These are phyloP conservation scores for Myxozyma geophila DNA, from an alignment of 805 yeast genomes.

Conservation along the genomic window DNA sequence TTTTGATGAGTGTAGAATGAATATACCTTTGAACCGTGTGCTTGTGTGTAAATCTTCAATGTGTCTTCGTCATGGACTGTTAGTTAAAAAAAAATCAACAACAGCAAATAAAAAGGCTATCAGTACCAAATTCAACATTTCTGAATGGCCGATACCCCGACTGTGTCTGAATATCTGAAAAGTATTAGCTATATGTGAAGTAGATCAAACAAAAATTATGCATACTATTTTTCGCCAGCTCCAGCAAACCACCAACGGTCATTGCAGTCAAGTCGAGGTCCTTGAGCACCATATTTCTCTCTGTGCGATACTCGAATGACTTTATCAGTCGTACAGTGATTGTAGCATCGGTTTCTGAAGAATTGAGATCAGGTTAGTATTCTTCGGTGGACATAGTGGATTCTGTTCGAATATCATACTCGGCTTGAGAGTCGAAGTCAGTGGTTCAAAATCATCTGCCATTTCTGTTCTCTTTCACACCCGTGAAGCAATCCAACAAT, in stretches of 20 bases:
- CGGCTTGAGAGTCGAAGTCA: constrained; percentile 79
- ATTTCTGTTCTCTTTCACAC: not conserved
- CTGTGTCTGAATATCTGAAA: constrained; percentile 52
- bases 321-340: constrained; percentile 86
- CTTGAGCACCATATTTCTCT: constrained; percentile 70
- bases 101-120: not conserved
- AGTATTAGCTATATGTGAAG: not conserved
- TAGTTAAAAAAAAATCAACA: not conserved
- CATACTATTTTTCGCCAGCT: constrained; percentile 50
- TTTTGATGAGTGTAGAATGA: not conserved
- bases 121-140: constrained; percentile 52
- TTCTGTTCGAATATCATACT: constrained; percentile 43
- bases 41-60: constrained; percentile 86
- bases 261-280: constrained; percentile 71
- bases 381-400: not conserved
- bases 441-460: constrained; percentile 56
- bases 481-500: not conserved
- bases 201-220: not conserved
- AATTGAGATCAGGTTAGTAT: not conserved
- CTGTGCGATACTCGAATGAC: constrained; percentile 89
- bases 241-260: constrained; percentile 68
- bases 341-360: constrained; percentile 56
- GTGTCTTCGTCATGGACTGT: constrained; percentile 17
- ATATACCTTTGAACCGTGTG: constrained; percentile 81
- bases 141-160: constrained; percentile 84